Evolutionary conservation across 225 moss, liverwort and hornwort genomes (phyloP), one percentile per base, ranked within the genome.

Genomic region (Neckera pumila): DNA sequence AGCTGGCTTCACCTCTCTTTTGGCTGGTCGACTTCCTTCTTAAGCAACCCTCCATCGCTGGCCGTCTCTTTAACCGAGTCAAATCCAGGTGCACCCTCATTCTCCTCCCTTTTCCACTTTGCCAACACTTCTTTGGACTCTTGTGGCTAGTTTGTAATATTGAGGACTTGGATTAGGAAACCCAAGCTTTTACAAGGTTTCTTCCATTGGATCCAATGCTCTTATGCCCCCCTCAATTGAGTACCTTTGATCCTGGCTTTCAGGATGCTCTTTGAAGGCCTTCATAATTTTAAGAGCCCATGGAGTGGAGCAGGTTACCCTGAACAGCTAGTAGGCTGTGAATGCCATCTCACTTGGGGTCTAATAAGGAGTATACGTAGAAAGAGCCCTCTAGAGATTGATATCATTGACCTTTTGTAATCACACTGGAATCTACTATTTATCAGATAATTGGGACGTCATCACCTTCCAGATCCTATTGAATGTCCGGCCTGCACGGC

Each of bases 1-100:
- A 96, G 89, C 85, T 99, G 67, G 92, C 93, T 42, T 79, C 92
- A 81, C 98, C 97, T 40, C 79, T 98, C 59, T 89, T 97, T 70
- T 97, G 94, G 98, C 88, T 96, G 62, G 91, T 97, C 79, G 98
- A 98, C 86, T 97, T 97, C 80, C 83, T 95, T 74, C 93, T 98
- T 78, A 90, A 90, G 62, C 95, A 89, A 88, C 95, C 94, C 33
- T 86, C 89, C 65, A 80, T 98, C 63, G 97, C 98, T 40, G 47
- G 90, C 78, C 91, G 91, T 64, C 93, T 98, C 80, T 97, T 98
- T 89, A 92, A 94, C 64, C 91, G 95, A 79, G 87, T 96, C 63
- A 94, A 91, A 87, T 95, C 98, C 72, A 96, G 91, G 98, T 92
- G 49, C 70, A 33, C 60, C 30, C 45, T 76, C 66, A 16, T 38